phyloP scores from a whole-genome alignment of 192 early-diverging fungal species.

The Coemansia sp. region DNA sequence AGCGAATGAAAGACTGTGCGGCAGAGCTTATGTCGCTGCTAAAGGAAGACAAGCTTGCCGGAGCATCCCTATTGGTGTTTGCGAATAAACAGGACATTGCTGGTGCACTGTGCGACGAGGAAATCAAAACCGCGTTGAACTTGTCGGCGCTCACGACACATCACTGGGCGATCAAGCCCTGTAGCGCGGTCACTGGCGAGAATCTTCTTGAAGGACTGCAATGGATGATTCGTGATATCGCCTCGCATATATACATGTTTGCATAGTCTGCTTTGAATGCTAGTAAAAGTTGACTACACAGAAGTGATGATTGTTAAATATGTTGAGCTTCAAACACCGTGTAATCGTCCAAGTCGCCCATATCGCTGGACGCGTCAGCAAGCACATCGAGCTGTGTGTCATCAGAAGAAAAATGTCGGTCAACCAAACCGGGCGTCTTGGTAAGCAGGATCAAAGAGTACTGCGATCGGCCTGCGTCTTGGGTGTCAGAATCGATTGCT shows the following conservation, averaged over 20 bases:
- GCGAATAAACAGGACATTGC: conserved; percentile 98
- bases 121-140: conserved; percentile 71
- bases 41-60: conserved; percentile 90
- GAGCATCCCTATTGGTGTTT: conserved; percentile 90
- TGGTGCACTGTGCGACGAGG: conserved; percentile 67
- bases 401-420: conserved; percentile 21
- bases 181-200: conserved; percentile 74
- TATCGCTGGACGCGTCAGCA: neutral
- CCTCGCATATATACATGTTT: conserved; percentile 79
- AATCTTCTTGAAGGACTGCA: conserved; percentile 88
- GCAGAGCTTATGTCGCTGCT: conserved; percentile 75
- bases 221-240: conserved; percentile 93
- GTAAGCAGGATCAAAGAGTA: conserved; percentile 26
- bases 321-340: conserved; percentile 32
- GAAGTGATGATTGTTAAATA: neutral
- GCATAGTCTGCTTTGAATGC: conserved; percentile 41
- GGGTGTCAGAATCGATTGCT: conserved; percentile 1
- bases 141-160: conserved; percentile 77
- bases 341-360: conserved; percentile 19
- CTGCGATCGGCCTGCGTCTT: neutral
- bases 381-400: conserved; percentile 10
- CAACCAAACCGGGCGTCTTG: conserved; percentile 34
- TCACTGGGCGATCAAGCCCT: conserved; percentile 90
- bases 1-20: conserved; percentile 77
- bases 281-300: conserved; percentile 2